A percentile compares a stretch with the other conserved stretches of the same genome.
These are phyloP conservation scores for Picochlorum sp. DNA, from an alignment of 139 green algal species.

Conservation along the genomic window DNA sequence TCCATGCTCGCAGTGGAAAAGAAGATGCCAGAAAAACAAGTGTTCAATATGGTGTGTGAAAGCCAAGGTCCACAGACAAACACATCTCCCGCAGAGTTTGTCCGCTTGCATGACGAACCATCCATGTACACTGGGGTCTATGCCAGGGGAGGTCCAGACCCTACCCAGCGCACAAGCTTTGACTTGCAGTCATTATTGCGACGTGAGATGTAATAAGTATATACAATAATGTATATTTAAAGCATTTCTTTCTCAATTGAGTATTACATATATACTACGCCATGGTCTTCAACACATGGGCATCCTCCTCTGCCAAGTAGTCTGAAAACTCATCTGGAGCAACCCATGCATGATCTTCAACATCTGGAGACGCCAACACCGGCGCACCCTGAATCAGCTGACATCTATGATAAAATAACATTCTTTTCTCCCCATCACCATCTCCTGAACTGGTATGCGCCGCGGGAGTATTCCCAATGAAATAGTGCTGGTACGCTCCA, in stretches of 20 bases:
- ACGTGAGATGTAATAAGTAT: background rate
- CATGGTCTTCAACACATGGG: background rate
- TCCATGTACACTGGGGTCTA: background rate
- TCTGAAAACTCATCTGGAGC: slow-evolving; percentile 35
- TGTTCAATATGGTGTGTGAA: background rate
- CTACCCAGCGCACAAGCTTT: background rate
- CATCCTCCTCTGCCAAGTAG: slow-evolving; percentile 22
- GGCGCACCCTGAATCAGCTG: slow-evolving; percentile 26
- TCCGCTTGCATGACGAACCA: background rate
- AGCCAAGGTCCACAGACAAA: background rate
- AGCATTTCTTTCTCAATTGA: no score
- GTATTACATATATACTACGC: background rate
- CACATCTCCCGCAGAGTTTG: background rate
- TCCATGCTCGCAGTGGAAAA: slow-evolving; percentile 7
- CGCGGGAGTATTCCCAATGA: slow-evolving; percentile 40
- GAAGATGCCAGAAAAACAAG: background rate
- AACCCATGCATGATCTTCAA: slow-evolving; percentile 25
- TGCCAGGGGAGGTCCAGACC: background rate
- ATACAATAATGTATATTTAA: no score
- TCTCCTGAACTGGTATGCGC: slow-evolving; percentile 4
- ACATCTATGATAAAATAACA: slow-evolving; percentile 30
- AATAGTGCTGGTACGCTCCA: slow-evolving; percentile 27
- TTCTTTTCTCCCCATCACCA: background rate
- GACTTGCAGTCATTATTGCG: background rate
- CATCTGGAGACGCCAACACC: background rate